A percentile compares a stretch with the other conserved stretches of the same genome.
phyloP scores from a whole-genome alignment of 179 eudicot genomes.

The Patellifolia procumbens region DNA sequence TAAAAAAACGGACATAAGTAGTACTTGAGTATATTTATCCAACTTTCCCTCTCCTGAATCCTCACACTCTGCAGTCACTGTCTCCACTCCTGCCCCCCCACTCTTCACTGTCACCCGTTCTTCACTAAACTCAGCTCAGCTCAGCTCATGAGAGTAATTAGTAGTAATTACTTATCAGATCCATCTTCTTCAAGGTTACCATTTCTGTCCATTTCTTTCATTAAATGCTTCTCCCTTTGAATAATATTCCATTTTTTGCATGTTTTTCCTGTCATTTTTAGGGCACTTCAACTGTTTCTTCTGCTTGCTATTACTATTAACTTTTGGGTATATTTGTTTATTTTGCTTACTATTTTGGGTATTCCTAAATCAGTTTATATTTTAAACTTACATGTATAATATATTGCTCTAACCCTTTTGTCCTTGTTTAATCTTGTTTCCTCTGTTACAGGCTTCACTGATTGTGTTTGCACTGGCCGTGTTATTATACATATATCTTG shows the following conservation, averaged over 20 bases:
- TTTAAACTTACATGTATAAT: background rate
- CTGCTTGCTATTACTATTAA: background rate
- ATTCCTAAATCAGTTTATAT: background rate
- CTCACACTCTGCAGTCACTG: no score
- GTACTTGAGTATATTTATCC: no score
- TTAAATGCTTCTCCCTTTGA: conserved; percentile 1
- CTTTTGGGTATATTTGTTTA: conserved; percentile 24
- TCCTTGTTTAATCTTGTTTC: background rate
- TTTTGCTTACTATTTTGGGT: background rate
- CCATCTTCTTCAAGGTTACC: conserved; percentile 27
- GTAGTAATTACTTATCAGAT: conserved; percentile 29
- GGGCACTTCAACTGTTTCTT: background rate
- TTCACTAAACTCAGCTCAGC: background rate
- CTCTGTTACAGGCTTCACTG: conserved; percentile 1
- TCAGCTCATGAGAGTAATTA: no score
- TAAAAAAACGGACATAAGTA: no score
- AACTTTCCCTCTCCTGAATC: conserved; percentile 5
- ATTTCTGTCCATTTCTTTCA: background rate
- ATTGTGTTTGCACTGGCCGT: conserved; percentile 10
- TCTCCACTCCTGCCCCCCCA: background rate
- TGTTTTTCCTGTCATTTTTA: background rate
- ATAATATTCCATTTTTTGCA: background rate
- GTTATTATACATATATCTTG: background rate
- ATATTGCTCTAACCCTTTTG: background rate
- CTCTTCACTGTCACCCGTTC: conserved; percentile 10